Evolutionary conservation across 1,284 basidiomycete genomes (phyloP).

Genomic region (Apiotrichum veenhuisii): DNA sequence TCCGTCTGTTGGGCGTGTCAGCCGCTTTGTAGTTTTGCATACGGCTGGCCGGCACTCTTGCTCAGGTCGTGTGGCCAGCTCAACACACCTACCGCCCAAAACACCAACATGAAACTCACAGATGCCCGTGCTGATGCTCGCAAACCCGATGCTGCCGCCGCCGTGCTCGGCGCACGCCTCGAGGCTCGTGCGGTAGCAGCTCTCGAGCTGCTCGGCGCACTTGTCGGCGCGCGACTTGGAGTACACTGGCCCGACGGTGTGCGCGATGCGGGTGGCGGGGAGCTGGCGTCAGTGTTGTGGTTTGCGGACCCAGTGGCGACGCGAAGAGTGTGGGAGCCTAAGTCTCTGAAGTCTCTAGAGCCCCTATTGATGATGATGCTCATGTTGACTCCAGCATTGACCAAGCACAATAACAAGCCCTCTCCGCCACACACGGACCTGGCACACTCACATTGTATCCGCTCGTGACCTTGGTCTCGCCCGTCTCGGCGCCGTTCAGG

Average conservation of each 20-base stretch:
- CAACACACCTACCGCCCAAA: background rate
- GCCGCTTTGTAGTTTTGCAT: no score
- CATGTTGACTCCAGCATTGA: no score
- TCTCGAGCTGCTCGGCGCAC: slow-evolving; percentile 60
- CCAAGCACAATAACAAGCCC: background rate
- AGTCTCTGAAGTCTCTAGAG: no score
- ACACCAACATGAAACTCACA: slow-evolving; percentile 32
- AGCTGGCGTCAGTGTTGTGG: slow-evolving; percentile 29
- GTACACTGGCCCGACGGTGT: slow-evolving; percentile 87
- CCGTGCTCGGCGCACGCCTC: slow-evolving; percentile 60
- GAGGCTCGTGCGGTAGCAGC: slow-evolving; percentile 69
- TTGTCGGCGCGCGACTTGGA: slow-evolving; percentile 49
- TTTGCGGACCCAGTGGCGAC: no score
- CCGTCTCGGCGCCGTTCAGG: slow-evolving; percentile 73
- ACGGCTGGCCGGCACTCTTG: background rate
- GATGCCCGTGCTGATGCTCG: slow-evolving; percentile 36
- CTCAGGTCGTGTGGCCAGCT: background rate
- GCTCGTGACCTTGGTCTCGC: slow-evolving; percentile 56
- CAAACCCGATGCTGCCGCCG: slow-evolving; percentile 62
- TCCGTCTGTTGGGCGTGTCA: slow-evolving; percentile 46
- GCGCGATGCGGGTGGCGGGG: slow-evolving; percentile 69
- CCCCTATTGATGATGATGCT: no score
- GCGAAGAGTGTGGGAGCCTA: background rate
- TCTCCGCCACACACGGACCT: no score
- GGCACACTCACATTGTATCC: slow-evolving; percentile 44